phyloP scores from a whole-genome alignment of 2,329 filamentous ascomycete species.

The Phaeophleospora eucalypticola region DNA sequence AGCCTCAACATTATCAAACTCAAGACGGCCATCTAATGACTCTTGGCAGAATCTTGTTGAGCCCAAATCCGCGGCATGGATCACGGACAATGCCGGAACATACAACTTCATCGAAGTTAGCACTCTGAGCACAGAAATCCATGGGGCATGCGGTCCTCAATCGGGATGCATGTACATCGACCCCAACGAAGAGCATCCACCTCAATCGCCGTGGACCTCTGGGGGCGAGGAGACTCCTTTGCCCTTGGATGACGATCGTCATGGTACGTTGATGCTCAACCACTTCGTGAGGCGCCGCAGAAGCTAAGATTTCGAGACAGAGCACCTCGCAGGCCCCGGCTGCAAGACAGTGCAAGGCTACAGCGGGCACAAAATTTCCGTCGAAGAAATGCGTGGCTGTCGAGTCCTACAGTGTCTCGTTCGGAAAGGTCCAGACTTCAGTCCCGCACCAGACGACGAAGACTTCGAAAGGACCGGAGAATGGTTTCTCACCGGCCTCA shows the following conservation, averaged over 20 bases:
- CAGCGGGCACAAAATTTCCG: conserved; percentile 11
- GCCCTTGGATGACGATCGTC: neutral
- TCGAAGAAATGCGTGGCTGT: conserved; percentile 13
- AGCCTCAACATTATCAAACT: too few species aligned
- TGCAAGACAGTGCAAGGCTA: conserved; percentile 8
- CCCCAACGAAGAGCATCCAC: neutral
- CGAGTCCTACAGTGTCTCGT: conserved; percentile 13
- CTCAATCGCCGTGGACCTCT: neutral
- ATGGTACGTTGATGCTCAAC: neutral
- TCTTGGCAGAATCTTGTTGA: conserved; percentile 1
- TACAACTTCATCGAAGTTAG: neutral
- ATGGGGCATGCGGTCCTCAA: neutral
- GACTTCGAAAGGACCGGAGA: conserved; percentile 6
- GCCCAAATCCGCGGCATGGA: conserved; percentile 7
- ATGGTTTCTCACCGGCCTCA: conserved; percentile 8
- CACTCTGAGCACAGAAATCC: too few species aligned
- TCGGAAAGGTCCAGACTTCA: neutral
- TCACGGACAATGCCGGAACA: neutral
- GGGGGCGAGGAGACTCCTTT: neutral
- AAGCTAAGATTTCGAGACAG: neutral
- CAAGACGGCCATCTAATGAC: too few species aligned
- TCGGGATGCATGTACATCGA: conserved; percentile 5
- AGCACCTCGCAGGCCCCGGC: conserved; percentile 15
- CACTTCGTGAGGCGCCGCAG: neutral
- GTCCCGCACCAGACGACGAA: conserved; percentile 5